These are phyloP conservation scores for Microdochium paspali DNA, from an alignment of 2,329 filamentous ascomycete genomes.

Conservation along the genomic window DNA sequence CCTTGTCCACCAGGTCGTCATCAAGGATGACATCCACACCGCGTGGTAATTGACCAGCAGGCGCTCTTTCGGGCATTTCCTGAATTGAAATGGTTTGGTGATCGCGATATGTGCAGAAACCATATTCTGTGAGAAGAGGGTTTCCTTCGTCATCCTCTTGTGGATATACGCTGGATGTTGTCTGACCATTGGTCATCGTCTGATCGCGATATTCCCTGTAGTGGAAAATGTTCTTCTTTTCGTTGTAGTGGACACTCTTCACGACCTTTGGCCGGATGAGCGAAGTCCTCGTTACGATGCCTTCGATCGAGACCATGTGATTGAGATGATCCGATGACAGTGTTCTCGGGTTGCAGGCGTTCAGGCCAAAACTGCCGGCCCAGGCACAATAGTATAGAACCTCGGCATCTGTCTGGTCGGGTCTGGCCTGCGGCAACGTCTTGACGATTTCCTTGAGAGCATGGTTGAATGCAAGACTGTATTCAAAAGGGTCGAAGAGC, in stretches of 20 bases:
- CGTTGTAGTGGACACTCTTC: slow-evolving; percentile 95
- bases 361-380: slow-evolving; percentile 90
- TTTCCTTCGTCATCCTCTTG: slow-evolving; percentile 91
- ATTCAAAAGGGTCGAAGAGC: slow-evolving; percentile 81
- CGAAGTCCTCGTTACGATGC: slow-evolving; percentile 93
- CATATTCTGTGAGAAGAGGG: slow-evolving; percentile 88
- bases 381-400: slow-evolving; percentile 94
- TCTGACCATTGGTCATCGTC: slow-evolving; percentile 89
- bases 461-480: slow-evolving; percentile 75
- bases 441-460: slow-evolving; percentile 84
- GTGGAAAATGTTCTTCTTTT: slow-evolving; percentile 76
- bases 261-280: slow-evolving; percentile 95
- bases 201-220: slow-evolving; percentile 90
- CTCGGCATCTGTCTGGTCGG: slow-evolving; percentile 69
- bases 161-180: slow-evolving; percentile 86
- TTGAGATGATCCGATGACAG: slow-evolving; percentile 85
- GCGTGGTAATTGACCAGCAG: slow-evolving; percentile 87
- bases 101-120: slow-evolving; percentile 89
- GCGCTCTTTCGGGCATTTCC: slow-evolving; percentile 96
- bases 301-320: slow-evolving; percentile 93
- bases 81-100: slow-evolving; percentile 98
- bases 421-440: slow-evolving; percentile 65
- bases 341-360: slow-evolving; percentile 88
- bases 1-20: slow-evolving; percentile 88
- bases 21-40: slow-evolving; percentile 95